phyloP scores from a whole-genome alignment of 2,329 filamentous ascomycete species.

The Pseudogymnoascus sp. region DNA sequence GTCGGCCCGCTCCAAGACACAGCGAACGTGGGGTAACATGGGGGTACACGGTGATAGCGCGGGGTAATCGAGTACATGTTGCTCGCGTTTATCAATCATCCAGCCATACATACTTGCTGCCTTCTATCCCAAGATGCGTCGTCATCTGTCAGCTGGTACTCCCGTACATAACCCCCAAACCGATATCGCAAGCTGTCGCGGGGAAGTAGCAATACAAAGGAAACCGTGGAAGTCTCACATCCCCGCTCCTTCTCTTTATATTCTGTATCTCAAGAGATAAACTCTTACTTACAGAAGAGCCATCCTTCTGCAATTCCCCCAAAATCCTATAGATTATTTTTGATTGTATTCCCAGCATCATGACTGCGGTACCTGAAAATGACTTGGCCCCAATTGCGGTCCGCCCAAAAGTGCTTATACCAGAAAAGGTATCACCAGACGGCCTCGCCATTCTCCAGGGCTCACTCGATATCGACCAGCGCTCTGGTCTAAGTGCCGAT shows the following conservation, averaged over 20 bases:
- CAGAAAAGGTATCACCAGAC: conserved; percentile 75
- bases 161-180: conserved; percentile 5
- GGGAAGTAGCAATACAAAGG: neutral
- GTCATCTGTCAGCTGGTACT: conserved; percentile 9
- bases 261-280: neutral
- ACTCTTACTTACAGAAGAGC: neutral
- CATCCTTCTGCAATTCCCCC: neutral
- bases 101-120: neutral
- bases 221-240: neutral
- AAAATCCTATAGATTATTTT: neutral
- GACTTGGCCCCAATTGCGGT: neutral
- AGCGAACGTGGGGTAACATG: conserved; percentile 3
- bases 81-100: conserved; percentile 3
- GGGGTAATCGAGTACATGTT: neutral
- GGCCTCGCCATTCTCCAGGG: conserved; percentile 62
- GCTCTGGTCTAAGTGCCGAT: conserved; percentile 52
- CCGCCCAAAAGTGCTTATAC: conserved; percentile 53
- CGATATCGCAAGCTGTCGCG: neutral
- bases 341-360: neutral
- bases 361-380: neutral
- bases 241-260: neutral
- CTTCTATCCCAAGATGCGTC: neutral
- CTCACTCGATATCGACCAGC: conserved; percentile 63
- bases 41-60: neutral
- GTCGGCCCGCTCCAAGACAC: neutral